Conservation (phyloP, 179 eudicot species). For the Silene noctiflora region DNA sequence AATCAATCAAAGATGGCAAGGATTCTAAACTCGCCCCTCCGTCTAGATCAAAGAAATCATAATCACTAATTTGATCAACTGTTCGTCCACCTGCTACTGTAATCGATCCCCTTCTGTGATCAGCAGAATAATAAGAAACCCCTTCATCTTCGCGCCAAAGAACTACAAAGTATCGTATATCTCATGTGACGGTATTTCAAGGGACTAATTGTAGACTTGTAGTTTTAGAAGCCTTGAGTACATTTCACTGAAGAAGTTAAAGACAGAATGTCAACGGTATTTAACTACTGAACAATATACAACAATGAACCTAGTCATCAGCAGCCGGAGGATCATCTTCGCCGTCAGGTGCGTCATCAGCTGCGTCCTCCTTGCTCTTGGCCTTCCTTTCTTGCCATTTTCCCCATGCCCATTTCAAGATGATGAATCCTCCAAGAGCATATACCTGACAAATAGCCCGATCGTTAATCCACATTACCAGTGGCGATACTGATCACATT, state of each 20-base stretch:
- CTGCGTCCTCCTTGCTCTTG: conserved; percentile 16
- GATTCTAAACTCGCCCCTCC: neutral
- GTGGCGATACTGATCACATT: too few relatives aligned
- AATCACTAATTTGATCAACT: too few relatives aligned
- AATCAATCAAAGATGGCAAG: neutral
- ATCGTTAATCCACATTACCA: neutral
- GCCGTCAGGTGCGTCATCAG: conserved; percentile 19
- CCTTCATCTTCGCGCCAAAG: neutral
- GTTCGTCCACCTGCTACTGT: too few relatives aligned
- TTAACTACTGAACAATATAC: conserved; percentile 8
- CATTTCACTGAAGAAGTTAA: neutral
- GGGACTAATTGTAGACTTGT: neutral
- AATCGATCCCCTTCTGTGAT: too few relatives aligned
- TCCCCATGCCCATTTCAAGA: conserved; percentile 42
- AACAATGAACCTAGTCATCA: conserved; percentile 22
- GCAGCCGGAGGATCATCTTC: neutral
- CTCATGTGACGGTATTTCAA: neutral
- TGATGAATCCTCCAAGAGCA: conserved; percentile 44
- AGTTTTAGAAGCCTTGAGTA: conserved; percentile 5
- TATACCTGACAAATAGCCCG: conserved; percentile 30
- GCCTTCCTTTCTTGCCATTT: conserved; percentile 46
- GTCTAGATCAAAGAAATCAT: too few relatives aligned
- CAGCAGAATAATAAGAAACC: too few relatives aligned
- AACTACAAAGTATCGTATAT: neutral
- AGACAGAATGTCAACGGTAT: conserved; percentile 6